Evolutionary conservation across 1,284 basidiomycete genomes (phyloP).

Genomic region (Austropuccinia psidii): DNA sequence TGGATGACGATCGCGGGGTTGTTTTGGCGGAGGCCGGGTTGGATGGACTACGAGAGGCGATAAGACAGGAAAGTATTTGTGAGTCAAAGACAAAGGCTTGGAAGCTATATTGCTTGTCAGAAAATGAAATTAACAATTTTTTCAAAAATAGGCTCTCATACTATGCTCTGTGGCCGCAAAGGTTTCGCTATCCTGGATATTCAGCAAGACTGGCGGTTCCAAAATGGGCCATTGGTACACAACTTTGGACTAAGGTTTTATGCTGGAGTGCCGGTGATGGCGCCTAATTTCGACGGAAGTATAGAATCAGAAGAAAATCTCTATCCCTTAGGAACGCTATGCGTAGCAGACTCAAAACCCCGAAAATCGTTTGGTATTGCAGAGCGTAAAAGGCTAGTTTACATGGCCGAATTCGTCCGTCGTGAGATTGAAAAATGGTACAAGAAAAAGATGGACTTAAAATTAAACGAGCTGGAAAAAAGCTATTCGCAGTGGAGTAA

Average conservation of each 20-base stretch:
- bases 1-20: not conserved
- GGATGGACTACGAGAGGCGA: not conserved
- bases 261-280: conserved; percentile 31
- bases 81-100: too few relatives aligned
- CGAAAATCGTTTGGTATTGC: conserved; percentile 39
- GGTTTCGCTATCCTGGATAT: not conserved
- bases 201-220: not conserved
- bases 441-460: conserved; percentile 25
- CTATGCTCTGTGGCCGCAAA: not conserved
- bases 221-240: not conserved
- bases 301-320: not conserved
- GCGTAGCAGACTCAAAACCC: conserved; percentile 41
- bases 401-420: conserved; percentile 36
- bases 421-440: conserved; percentile 39
- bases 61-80: not conserved
- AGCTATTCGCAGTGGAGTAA: too few relatives aligned
- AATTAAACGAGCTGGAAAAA: conserved; percentile 27
- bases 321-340: conserved; percentile 42
- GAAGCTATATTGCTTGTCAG: too few relatives aligned
- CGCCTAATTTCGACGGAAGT: not conserved
- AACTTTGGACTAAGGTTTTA: not conserved
- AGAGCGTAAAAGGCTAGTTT: conserved; percentile 40
- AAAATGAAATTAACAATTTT: not conserved
- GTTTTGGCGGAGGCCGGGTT: conserved; percentile 10
- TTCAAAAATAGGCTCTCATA: not conserved